Percentiles rank a stretch among this genome's conserved stretches.
These are phyloP conservation scores for Hemileia vastatrix DNA, from an alignment of 1,284 basidiomycete genomes.

Conservation along the genomic window DNA sequence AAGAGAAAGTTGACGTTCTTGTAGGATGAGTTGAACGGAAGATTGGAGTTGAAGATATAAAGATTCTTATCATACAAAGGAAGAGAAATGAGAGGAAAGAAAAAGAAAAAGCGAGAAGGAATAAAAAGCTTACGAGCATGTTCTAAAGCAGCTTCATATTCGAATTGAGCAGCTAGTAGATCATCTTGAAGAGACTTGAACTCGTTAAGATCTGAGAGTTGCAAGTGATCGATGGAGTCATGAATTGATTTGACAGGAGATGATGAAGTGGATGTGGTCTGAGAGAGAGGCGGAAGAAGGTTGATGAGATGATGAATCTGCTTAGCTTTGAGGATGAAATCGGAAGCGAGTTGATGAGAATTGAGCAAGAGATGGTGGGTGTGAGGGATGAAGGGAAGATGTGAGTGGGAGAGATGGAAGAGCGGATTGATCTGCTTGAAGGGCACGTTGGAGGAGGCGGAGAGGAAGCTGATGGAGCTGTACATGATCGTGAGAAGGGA, in stretches of 20 bases:
- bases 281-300: slow-evolving; percentile 11
- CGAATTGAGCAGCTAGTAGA: no score
- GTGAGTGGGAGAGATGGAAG: slow-evolving; percentile 20
- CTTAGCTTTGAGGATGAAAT: slow-evolving; percentile 20
- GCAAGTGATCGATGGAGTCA: no score
- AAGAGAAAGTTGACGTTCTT: not conserved
- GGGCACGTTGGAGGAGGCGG: slow-evolving; percentile 8
- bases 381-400: not conserved
- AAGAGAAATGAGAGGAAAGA: no score
- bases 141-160: no score
- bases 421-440: slow-evolving; percentile 20
- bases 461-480: slow-evolving; percentile 20
- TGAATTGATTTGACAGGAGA: not conserved
- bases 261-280: not conserved
- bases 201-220: no score
- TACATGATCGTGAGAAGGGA: slow-evolving; percentile 23
- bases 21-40: not conserved
- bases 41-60: no score
- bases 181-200: no score
- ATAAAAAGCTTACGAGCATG: no score
- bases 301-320: slow-evolving; percentile 19
- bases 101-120: no score
- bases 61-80: no score
- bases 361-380: not conserved
- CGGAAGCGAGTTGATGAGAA: slow-evolving; percentile 7